A percentile compares a stretch with the other conserved stretches of the same genome.
These are phyloP conservation scores for Marasmius fiardii DNA, from an alignment of 1,284 basidiomycete species.

Conservation along the genomic window DNA sequence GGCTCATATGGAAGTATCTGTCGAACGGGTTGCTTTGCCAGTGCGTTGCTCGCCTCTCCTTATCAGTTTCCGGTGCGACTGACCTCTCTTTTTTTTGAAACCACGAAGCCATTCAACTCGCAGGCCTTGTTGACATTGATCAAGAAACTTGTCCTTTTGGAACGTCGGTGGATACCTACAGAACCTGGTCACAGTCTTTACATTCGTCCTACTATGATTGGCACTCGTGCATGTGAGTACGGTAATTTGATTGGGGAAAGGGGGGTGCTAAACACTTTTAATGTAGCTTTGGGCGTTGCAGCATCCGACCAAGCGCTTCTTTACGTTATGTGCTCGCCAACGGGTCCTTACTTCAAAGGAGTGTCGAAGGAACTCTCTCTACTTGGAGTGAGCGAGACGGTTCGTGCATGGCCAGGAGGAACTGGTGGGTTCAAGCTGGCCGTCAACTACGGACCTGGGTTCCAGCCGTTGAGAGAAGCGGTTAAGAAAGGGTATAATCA, in stretches of 20 bases:
- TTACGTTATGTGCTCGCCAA: constrained; percentile 66
- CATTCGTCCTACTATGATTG: constrained; percentile 81
- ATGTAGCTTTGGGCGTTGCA: constrained; percentile 58
- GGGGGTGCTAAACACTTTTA: neutral
- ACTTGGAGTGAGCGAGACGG: constrained; percentile 63
- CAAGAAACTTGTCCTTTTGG: constrained; percentile 63
- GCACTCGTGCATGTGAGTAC: constrained; percentile 61
- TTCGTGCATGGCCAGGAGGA: constrained; percentile 84
- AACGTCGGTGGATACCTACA: constrained; percentile 75
- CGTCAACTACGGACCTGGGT: constrained; percentile 68
- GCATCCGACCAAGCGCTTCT: constrained; percentile 70
- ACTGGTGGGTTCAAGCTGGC: constrained; percentile 68
- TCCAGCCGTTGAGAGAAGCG: constrained; percentile 63
- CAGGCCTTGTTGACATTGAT: constrained; percentile 66
- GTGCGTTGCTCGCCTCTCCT: constrained; percentile 27
- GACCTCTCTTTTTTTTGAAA: neutral
- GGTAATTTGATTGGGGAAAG: neutral
- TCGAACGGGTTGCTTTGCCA: constrained; percentile 65
- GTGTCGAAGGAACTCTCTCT: constrained; percentile 66
- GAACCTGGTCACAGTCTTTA: constrained; percentile 73
- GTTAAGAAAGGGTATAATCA: constrained; percentile 65
- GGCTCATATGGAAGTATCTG: constrained; percentile 64
- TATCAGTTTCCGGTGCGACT: neutral
- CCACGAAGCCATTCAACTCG: constrained; percentile 60
- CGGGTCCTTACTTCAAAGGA: constrained; percentile 70